Conservation (phyloP, 192 early-diverging fungal species). For the Backusella circina region DNA sequence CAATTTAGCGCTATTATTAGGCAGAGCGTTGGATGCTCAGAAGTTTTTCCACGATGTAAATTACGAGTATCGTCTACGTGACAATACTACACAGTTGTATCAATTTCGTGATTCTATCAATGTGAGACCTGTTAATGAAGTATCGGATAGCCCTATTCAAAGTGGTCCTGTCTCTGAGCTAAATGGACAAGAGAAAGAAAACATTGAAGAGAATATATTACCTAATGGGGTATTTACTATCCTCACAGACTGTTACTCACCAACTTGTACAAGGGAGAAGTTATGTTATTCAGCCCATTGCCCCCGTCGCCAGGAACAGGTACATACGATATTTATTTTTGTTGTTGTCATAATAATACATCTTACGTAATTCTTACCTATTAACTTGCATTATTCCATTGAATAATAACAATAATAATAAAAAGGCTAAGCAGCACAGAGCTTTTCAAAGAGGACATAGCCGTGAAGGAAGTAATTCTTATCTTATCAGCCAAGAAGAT, state of each 20-base stretch:
- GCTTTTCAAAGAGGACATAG: neutral
- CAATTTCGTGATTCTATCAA: conserved; percentile 56
- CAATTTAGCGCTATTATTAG: conserved; percentile 82
- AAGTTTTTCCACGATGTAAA: conserved; percentile 92
- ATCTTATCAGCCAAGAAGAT: conserved; percentile 48
- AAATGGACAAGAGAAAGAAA: neutral
- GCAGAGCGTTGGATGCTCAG: conserved; percentile 86
- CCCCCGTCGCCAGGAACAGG: conserved; percentile 73
- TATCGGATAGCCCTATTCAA: neutral
- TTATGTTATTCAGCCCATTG: conserved; percentile 89
- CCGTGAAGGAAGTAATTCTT: conserved; percentile 5
- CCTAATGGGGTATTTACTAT: conserved; percentile 88
- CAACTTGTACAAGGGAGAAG: conserved; percentile 77
- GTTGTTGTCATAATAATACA: neutral
- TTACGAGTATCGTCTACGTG: conserved; percentile 80
- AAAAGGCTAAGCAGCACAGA: conserved; percentile 3
- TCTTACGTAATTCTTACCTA: neutral
- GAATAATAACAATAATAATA: neutral
- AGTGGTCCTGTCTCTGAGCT: neutral
- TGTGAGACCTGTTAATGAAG: conserved; percentile 9
- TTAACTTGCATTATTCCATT: neutral
- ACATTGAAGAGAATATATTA: conserved; percentile 31
- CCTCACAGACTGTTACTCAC: conserved; percentile 91
- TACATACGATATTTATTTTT: neutral
- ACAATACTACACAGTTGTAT: conserved; percentile 78